These are phyloP conservation scores for Trematosphaeria pertusa DNA, from an alignment of 2,329 filamentous ascomycete genomes.

Conservation along the genomic window DNA sequence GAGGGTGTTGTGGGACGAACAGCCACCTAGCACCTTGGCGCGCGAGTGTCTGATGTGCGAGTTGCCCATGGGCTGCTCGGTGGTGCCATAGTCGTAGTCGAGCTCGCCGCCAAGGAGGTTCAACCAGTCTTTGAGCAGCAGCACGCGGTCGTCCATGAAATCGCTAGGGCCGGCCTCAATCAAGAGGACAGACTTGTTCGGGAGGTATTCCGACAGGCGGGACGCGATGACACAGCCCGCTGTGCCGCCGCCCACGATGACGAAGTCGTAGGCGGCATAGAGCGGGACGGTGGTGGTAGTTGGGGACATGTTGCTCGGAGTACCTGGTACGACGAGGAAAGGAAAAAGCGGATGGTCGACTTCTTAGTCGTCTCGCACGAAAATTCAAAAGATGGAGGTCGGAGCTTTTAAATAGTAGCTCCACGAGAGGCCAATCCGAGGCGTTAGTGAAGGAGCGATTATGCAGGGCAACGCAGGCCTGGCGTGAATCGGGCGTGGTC, in stretches of 20 bases:
- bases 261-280: constrained; percentile 75
- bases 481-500: constrained; percentile 18
- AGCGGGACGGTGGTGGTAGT: constrained; percentile 73
- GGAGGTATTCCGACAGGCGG: constrained; percentile 81
- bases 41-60: constrained; percentile 90
- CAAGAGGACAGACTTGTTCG: constrained; percentile 79
- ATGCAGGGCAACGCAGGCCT: constrained; percentile 8
- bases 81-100: constrained; percentile 90
- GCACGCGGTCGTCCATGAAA: constrained; percentile 84
- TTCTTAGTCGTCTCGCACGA: too few species aligned
- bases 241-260: constrained; percentile 85
- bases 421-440: constrained; percentile 3
- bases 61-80: constrained; percentile 90
- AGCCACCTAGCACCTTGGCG: constrained; percentile 90
- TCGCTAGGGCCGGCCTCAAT: constrained; percentile 91
- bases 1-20: constrained; percentile 91
- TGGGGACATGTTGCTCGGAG: constrained; percentile 32
- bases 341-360: too few species aligned
- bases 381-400: not conserved
- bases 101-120: constrained; percentile 81
- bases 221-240: constrained; percentile 85
- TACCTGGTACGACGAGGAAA: not conserved
- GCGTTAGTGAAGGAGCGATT: constrained; percentile 4
- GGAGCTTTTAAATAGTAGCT: constrained; percentile 12
- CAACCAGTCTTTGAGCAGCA: constrained; percentile 88